phyloP scores from a whole-genome alignment of 176 grass and related monocot genomes.

The Ensete ventricosum region DNA sequence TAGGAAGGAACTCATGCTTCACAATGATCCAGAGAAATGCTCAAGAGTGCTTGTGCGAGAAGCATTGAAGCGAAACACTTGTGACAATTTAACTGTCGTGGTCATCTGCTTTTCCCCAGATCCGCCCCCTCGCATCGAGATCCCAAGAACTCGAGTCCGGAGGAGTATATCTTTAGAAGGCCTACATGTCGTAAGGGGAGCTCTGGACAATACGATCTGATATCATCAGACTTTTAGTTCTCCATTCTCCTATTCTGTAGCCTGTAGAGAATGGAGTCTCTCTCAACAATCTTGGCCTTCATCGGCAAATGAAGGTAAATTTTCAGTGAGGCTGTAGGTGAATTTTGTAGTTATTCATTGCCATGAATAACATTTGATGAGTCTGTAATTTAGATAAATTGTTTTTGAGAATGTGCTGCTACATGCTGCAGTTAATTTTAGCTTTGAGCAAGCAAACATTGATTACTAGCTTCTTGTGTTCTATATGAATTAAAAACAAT shows the following conservation, averaged over 20 bases:
- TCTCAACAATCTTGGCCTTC: not conserved
- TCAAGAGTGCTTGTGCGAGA: constrained; percentile 69
- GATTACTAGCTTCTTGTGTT: too few relatives aligned
- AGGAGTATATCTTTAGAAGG: constrained; percentile 93
- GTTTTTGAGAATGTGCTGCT: not conserved
- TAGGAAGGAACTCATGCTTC: constrained; percentile 58
- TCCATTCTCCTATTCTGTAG: not conserved
- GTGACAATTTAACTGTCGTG: constrained; percentile 73
- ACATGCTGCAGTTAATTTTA: not conserved
- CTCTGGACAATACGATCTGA: constrained; percentile 63
- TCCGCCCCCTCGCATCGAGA: constrained; percentile 70
- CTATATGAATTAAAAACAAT: too few relatives aligned
- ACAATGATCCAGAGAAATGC: constrained; percentile 71
- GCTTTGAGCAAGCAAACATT: not conserved
- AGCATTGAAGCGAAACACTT: constrained; percentile 59
- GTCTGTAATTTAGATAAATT: not conserved
- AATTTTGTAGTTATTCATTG: constrained; percentile 2
- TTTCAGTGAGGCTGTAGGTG: constrained; percentile 1
- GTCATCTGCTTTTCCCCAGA: constrained; percentile 75
- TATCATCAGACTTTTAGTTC: constrained; percentile 2
- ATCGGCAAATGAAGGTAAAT: not conserved
- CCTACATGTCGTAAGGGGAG: constrained; percentile 59
- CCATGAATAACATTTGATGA: not conserved
- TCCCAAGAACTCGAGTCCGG: constrained; percentile 61
- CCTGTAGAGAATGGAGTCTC: not conserved